A percentile compares a stretch with the other conserved stretches of the same genome.
These are phyloP conservation scores for Ploettnerulaceae sp. DNA, from an alignment of 2,329 filamentous ascomycete genomes.

Conservation along the genomic window DNA sequence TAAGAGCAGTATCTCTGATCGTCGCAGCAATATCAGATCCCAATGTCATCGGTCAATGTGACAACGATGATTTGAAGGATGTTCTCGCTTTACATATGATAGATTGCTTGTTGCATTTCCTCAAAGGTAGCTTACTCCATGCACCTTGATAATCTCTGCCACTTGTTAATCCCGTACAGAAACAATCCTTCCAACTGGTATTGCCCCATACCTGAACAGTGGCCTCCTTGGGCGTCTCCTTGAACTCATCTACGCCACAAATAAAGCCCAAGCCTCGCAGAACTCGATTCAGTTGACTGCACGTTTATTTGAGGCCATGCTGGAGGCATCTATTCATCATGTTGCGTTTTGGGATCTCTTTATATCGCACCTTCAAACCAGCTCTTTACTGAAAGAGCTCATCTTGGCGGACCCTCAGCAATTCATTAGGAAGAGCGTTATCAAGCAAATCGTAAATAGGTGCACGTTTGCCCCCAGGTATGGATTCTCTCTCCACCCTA, in stretches of 20 bases:
- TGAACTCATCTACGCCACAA: slow-evolving; percentile 29
- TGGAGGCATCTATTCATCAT: slow-evolving; percentile 45
- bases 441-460: slow-evolving; percentile 31
- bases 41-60: slow-evolving; percentile 44
- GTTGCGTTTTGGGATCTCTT: slow-evolving; percentile 41
- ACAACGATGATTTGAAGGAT: slow-evolving; percentile 42
- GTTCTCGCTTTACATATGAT: slow-evolving; percentile 51
- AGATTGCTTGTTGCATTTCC: slow-evolving; percentile 49
- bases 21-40: slow-evolving; percentile 57
- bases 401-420: slow-evolving; percentile 41
- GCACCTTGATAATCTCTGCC: slow-evolving; percentile 21
- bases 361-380: slow-evolving; percentile 36
- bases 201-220: slow-evolving; percentile 32
- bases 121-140: slow-evolving; percentile 43
- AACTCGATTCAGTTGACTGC: slow-evolving; percentile 37
- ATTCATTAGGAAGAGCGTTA: slow-evolving; percentile 30
- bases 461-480: slow-evolving; percentile 31
- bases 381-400: slow-evolving; percentile 38
- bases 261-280: slow-evolving; percentile 17
- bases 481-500: neutral
- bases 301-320: slow-evolving; percentile 42
- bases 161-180: slow-evolving; percentile 30
- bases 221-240: slow-evolving; percentile 33
- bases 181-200: slow-evolving; percentile 34
- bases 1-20: slow-evolving; percentile 47